phyloP scores from a whole-genome alignment of 2,329 filamentous ascomycete species.

The Colletotrichum musicola region DNA sequence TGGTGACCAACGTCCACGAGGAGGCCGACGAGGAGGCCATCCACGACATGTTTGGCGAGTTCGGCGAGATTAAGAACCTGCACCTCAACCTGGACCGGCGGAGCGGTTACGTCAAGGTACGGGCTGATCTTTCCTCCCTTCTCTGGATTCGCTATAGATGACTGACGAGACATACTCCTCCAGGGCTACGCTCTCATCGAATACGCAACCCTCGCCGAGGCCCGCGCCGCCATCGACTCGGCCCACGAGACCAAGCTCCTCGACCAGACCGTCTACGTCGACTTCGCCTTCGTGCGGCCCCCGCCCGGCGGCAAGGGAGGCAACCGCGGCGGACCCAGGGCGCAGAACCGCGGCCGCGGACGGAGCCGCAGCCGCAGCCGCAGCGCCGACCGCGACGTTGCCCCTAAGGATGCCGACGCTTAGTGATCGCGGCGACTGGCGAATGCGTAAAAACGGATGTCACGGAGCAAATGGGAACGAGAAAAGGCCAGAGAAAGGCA shows the following conservation, averaged over 20 bases:
- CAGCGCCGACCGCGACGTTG: conserved; percentile 31
- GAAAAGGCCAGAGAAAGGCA: background rate
- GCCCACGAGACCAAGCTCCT: conserved; percentile 83
- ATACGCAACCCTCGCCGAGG: conserved; percentile 83
- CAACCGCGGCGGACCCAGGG: conserved; percentile 54
- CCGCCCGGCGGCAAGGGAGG: conserved; percentile 64
- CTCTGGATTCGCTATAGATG: background rate
- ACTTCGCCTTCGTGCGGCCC: conserved; percentile 88
- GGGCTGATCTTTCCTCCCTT: background rate
- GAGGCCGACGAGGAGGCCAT: conserved; percentile 87
- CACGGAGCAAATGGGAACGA: too few species aligned
- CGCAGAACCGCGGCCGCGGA: conserved; percentile 50
- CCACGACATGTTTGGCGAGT: conserved; percentile 86
- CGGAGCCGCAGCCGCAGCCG: conserved; percentile 55
- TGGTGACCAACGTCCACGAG: conserved; percentile 89
- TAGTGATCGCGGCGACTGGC: conserved; percentile 7
- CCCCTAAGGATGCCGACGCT: conserved; percentile 21
- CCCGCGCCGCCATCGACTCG: conserved; percentile 83
- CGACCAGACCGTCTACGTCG: conserved; percentile 83
- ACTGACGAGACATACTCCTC: background rate
- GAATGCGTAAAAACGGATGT: too few species aligned
- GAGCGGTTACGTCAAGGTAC: conserved; percentile 88
- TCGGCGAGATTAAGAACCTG: conserved; percentile 87
- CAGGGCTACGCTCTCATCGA: conserved; percentile 90
- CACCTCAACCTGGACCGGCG: conserved; percentile 86